These are phyloP conservation scores for Parastagonospora avenae DNA, from an alignment of 2,329 filamentous ascomycete genomes.

Conservation along the genomic window DNA sequence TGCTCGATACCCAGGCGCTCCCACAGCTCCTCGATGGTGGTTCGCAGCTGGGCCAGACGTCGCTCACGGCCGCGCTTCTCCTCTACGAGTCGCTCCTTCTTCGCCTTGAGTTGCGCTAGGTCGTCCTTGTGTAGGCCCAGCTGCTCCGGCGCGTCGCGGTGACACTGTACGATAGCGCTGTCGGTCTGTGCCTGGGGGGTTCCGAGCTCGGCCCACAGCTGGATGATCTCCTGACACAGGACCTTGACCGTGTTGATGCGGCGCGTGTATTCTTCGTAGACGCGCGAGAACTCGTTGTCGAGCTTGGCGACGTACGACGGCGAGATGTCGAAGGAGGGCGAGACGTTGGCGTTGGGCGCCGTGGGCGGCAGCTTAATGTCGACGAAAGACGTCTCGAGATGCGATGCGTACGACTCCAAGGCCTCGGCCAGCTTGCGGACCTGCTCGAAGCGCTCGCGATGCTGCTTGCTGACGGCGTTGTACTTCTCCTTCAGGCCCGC, in stretches of 20 bases:
- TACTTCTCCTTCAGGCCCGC: slow-evolving; percentile 85
- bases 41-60: slow-evolving; percentile 74
- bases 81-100: slow-evolving; percentile 80
- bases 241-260: slow-evolving; percentile 77
- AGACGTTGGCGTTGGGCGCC: slow-evolving; percentile 73
- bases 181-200: slow-evolving; percentile 94
- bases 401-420: slow-evolving; percentile 93
- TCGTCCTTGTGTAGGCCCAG: slow-evolving; percentile 91
- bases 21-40: slow-evolving; percentile 86
- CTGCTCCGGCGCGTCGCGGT: slow-evolving; percentile 90
- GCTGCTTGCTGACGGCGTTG: slow-evolving; percentile 75
- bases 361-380: slow-evolving; percentile 84
- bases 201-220: slow-evolving; percentile 93
- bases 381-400: slow-evolving; percentile 89
- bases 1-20: slow-evolving; percentile 84
- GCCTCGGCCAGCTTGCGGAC: slow-evolving; percentile 94
- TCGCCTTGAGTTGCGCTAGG: slow-evolving; percentile 70
- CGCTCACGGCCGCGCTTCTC: slow-evolving; percentile 88
- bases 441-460: slow-evolving; percentile 92
- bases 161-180: slow-evolving; percentile 81
- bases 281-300: slow-evolving; percentile 87
- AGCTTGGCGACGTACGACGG: slow-evolving; percentile 83
- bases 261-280: slow-evolving; percentile 94
- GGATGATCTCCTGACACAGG: slow-evolving; percentile 83
- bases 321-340: slow-evolving; percentile 90